Evolutionary conservation across 805 yeast genomes (phyloP).

Genomic region (Monosporozyma aerobia): DNA sequence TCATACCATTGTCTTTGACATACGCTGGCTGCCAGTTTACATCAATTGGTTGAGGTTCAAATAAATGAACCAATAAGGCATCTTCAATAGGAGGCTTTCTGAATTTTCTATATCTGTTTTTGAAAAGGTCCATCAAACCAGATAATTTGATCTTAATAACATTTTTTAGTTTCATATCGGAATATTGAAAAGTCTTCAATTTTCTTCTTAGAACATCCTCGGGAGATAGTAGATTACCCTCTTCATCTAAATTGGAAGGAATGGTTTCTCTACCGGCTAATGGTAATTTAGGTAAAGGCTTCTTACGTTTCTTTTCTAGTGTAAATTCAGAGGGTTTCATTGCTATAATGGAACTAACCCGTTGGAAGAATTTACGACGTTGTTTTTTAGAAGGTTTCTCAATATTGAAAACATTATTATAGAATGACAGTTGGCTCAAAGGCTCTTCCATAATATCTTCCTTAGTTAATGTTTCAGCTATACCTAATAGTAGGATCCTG

Average conservation of each 20-base stretch:
- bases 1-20: conserved; percentile 59
- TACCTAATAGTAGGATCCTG: conserved; percentile 61
- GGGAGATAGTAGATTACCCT: conserved; percentile 27
- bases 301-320: conserved; percentile 44
- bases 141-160: conserved; percentile 76
- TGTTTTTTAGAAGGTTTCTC: conserved; percentile 40
- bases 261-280: conserved; percentile 20
- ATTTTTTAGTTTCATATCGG: conserved; percentile 78
- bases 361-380: conserved; percentile 47
- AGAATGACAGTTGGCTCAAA: conserved; percentile 17
- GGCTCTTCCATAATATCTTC: conserved; percentile 29
- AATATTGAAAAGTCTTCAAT: conserved; percentile 39
- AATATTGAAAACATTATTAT: conserved; percentile 40
- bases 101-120: conserved; percentile 78
- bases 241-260: conserved; percentile 13
- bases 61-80: conserved; percentile 57
- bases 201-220: conserved; percentile 33
- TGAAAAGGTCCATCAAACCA: conserved; percentile 82
- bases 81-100: conserved; percentile 88
- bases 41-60: conserved; percentile 45
- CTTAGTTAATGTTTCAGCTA: conserved; percentile 46
- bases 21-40: conserved; percentile 34
- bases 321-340: conserved; percentile 68
- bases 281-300: conserved; percentile 34
- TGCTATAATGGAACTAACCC: conserved; percentile 42